Conservation (phyloP, 495 filamentous ascomycete genomes). For the Chlorociboria aeruginascens region DNA sequence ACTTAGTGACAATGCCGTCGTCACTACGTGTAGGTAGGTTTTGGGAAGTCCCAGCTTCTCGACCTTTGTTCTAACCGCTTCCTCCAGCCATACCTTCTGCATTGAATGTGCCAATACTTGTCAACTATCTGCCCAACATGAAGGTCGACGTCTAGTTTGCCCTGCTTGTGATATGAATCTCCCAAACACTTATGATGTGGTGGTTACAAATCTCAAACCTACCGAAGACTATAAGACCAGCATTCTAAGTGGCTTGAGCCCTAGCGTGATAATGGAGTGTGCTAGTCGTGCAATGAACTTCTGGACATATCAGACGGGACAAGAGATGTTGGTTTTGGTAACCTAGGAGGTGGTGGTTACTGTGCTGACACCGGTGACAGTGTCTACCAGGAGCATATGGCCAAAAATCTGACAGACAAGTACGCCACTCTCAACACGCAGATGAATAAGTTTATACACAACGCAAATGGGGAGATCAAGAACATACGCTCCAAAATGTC, state of each 20-base stretch:
- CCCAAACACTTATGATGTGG: conserved; percentile 63
- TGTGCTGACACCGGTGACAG: conserved; percentile 28
- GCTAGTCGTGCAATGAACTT: conserved; percentile 74
- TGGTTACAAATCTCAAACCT: conserved; percentile 65
- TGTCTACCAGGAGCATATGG: conserved; percentile 69
- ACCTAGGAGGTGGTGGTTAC: not conserved
- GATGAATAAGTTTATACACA: conserved; percentile 67
- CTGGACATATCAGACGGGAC: conserved; percentile 84
- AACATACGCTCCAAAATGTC: conserved; percentile 45
- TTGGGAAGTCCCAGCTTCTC: not conserved
- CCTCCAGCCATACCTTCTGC: conserved; percentile 74
- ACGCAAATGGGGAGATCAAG: conserved; percentile 71
- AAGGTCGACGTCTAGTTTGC: conserved; percentile 45
- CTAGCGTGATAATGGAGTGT: conserved; percentile 81
- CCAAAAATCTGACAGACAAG: conserved; percentile 63
- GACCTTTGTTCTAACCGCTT: conserved; percentile 2
- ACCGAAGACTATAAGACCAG: conserved; percentile 92
- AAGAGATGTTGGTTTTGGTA: conserved; percentile 59
- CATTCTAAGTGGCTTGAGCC: conserved; percentile 73
- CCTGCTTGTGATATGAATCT: conserved; percentile 73
- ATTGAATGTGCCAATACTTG: conserved; percentile 56
- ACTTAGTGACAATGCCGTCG: conserved; percentile 65
- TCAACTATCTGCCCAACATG: conserved; percentile 48
- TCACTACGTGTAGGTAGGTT: conserved; percentile 78
- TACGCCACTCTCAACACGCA: conserved; percentile 55